Evolutionary conservation across 1,284 basidiomycete genomes (phyloP).

Genomic region (Sanghuangporus baumii): DNA sequence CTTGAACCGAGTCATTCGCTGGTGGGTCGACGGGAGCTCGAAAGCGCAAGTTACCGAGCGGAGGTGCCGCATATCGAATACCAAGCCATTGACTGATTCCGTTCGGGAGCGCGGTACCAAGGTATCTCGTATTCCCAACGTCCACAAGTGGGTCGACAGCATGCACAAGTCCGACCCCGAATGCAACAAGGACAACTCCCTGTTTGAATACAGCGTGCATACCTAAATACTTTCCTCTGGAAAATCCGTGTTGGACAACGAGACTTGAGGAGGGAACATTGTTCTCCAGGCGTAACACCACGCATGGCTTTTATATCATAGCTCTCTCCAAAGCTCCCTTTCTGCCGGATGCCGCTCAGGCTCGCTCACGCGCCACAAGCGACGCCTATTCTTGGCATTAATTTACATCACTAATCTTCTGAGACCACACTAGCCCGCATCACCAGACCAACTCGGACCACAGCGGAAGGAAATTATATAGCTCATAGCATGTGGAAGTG

Average conservation of each 20-base stretch:
- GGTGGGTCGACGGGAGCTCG: conserved; percentile 21
- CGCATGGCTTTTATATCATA: background rate
- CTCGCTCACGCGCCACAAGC: background rate
- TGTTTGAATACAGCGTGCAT: no score
- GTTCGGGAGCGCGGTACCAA: conserved; percentile 19
- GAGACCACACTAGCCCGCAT: background rate
- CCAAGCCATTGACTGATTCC: conserved; percentile 24
- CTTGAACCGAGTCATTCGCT: conserved; percentile 20
- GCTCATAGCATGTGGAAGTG: no score
- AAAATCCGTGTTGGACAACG: no score
- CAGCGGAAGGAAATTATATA: no score
- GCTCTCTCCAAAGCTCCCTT: background rate
- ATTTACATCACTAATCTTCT: background rate
- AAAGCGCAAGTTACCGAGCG: conserved; percentile 25
- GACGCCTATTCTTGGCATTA: background rate
- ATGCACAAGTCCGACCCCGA: background rate
- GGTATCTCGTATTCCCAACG: conserved; percentile 19
- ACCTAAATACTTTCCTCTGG: no score
- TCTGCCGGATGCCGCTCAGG: background rate
- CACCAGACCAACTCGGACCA: background rate
- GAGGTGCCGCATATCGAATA: conserved; percentile 28
- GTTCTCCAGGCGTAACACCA: background rate
- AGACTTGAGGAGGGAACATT: no score
- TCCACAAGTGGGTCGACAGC: conserved; percentile 18
- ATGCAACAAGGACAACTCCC: background rate